Evolutionary conservation across 306 rosid genomes (phyloP), one percentile per base, ranked within the genome.

Genomic region (Corylus americana): DNA sequence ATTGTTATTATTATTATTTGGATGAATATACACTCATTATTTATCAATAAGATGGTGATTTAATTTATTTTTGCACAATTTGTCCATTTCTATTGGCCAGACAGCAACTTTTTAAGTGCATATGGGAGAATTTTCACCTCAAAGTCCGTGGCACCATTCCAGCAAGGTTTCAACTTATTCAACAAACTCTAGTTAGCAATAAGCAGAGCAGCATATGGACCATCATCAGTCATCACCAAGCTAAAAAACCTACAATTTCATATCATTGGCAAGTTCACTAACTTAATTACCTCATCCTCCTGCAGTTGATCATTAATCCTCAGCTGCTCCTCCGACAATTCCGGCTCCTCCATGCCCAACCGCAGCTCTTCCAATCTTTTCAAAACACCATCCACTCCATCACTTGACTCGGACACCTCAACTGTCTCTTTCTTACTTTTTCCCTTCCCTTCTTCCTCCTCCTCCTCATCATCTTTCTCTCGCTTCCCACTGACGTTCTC

Each of bases 251-350:
- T 11, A 62, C 27, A 27, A 62, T 45, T 37, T 51, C 51, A 37
- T 17, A 11, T n/a, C 27, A 80, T 37, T 20, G 58, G 54, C 37
- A 74, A 13, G 31, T 0, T 13, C 45, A 49, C 63, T 49, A 12
- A 47, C 31, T 51, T 51, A 35, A 62, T 20, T 79, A 94, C 98
- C 98, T 94, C 98, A 77, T 94, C 93, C 83, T 80, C 88, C 89
- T 94, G 97, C 74, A 85, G 86, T 80, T 85, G 97, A 75, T 90
- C 92, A 80, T 92, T 92, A 79, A 74, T 85, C 77, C 78, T 80
- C 77, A 86, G 83, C 82, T 86, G 90, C 76, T 94, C 90, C 22
- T 85, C 90, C 5, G 89, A 80, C 88, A 91, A 87, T 55, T 85
- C 83, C 42, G 86, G 88, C 83, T 87, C 88, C 79, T 85, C 73